A percentile compares a stretch with the other conserved stretches of the same genome.
Evolutionary conservation across 2,329 filamentous ascomycete genomes (phyloP).

Genomic region (Pseudogymnoascus sp.): DNA sequence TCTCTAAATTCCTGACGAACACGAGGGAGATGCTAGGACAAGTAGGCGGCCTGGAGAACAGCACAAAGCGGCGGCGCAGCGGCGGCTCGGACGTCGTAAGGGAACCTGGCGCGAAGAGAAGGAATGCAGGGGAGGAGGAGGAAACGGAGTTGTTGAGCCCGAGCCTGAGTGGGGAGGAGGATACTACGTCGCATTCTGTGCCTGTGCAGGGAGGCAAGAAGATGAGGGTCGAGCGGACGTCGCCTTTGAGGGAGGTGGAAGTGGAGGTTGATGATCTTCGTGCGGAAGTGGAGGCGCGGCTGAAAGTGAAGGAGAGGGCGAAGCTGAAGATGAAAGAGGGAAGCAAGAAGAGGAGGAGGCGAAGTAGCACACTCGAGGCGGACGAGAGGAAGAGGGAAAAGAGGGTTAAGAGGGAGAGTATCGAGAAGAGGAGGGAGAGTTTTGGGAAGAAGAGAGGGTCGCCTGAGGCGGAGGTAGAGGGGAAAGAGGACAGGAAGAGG

Average conservation of each 20-base stretch:
- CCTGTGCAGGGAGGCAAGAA: neutral
- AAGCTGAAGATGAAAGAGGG: slow-evolving; percentile 9
- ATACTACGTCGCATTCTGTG: neutral
- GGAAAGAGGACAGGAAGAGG: neutral
- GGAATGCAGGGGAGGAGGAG: neutral
- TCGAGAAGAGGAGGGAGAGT: neutral
- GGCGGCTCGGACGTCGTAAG: neutral
- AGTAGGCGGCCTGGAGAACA: neutral
- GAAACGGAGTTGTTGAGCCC: neutral
- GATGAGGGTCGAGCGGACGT: neutral
- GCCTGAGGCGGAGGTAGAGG: slow-evolving; percentile 3
- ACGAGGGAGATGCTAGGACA: slow-evolving; percentile 3
- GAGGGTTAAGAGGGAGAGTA: slow-evolving; percentile 8
- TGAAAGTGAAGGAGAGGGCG: slow-evolving; percentile 3
- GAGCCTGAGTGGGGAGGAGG: neutral
- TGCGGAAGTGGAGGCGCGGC: slow-evolving; percentile 7
- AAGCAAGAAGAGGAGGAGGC: slow-evolving; percentile 6
- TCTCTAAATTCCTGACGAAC: neutral
- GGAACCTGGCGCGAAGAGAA: neutral
- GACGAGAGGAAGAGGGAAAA: slow-evolving; percentile 6
- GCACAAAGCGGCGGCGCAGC: neutral
- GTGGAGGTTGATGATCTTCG: slow-evolving; percentile 9
- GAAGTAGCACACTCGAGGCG: neutral
- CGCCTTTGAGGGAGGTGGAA: neutral
- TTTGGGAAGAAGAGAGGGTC: neutral